These are phyloP conservation scores for Giardia muris DNA, from an alignment of 208 protist species.

Conservation along the genomic window DNA sequence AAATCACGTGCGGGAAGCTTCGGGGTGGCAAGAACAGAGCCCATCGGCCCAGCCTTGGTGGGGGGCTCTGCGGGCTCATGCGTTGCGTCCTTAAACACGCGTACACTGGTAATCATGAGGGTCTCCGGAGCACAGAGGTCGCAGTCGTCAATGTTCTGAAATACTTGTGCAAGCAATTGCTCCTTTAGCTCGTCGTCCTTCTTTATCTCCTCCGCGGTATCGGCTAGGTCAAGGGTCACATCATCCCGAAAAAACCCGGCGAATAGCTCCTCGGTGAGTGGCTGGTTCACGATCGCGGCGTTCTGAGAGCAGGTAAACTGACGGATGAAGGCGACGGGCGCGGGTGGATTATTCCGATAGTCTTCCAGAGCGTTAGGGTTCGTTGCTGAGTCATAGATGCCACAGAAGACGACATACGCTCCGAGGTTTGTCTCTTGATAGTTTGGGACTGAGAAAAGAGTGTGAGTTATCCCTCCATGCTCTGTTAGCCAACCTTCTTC, in stretches of 20 bases:
- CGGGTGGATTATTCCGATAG: neutral
- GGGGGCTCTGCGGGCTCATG: neutral
- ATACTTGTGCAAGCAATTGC: neutral
- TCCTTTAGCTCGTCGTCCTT: neutral
- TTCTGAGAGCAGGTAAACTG: constrained; percentile 4
- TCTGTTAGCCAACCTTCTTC: neutral
- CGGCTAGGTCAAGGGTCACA: neutral
- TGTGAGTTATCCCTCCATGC: neutral
- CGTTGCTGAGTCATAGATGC: constrained; percentile 9
- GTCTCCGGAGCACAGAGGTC: neutral
- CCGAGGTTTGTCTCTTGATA: constrained; percentile 13
- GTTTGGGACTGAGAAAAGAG: constrained; percentile 32
- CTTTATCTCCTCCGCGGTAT: neutral
- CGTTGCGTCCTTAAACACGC: neutral
- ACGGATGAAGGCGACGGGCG: neutral
- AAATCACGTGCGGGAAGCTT: neutral
- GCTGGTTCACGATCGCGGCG: neutral
- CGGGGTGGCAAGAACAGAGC: neutral
- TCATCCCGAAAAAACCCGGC: neutral
- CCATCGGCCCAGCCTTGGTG: neutral
- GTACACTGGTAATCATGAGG: neutral
- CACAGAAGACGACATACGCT: constrained; percentile 25
- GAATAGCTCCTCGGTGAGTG: neutral
- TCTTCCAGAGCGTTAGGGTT: neutral
- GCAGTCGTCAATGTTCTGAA: neutral